Base-by-base conservation (phyloP, 139 green algal genomes). In the Spirogloea muscicola region DNA sequence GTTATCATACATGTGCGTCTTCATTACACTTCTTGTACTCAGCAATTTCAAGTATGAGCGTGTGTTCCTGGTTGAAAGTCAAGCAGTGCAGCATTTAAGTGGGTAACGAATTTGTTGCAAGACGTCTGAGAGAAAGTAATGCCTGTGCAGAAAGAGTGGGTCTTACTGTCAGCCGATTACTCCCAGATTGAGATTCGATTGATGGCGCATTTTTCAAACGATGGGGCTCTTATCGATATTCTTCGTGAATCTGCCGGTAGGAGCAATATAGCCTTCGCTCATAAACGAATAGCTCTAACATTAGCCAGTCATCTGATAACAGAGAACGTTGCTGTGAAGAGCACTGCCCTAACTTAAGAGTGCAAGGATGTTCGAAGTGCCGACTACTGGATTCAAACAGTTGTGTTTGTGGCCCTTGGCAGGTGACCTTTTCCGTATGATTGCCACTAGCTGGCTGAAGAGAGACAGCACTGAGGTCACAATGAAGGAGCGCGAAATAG, bases 101-200 rank as follows among this genome's bases (percentile, higher is more conserved):
- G n/a, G n/a, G 46, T 21, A 21, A 55, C n/a, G n/a, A n/a, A n/a
- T 21, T 21, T 55, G n/a, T 21, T 55, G 46, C n/a, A 21, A n/a
- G 46, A 55, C 46, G 46, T 55, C n/a, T 21, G 21, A 55, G 21
- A n/a, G n/a, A 55, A 43, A 43, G 38, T 62, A 43, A 40, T 7
- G 10, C 27, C 4, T 40, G n/a, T 67, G 31, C 67, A 76, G 67
- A 29, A 40, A 34, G 29, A 13, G 46, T 58, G 49, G 6, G 49
- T 80, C 0, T 29, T 84, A 2, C 6, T 84, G 3, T 74, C 84
- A 0, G 90, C 90, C 5, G 92, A 97, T 68, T 97, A 95, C 42
- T 88, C 91, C 6, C 79, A 85, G 85, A 64, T 96, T 5, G 92
- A 97, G 88, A 71, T 97, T 61, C 86, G 92, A 10, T 52, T 97